phyloP scores from a whole-genome alignment of 1,284 basidiomycete species.

The Trichosporon sp. region DNA sequence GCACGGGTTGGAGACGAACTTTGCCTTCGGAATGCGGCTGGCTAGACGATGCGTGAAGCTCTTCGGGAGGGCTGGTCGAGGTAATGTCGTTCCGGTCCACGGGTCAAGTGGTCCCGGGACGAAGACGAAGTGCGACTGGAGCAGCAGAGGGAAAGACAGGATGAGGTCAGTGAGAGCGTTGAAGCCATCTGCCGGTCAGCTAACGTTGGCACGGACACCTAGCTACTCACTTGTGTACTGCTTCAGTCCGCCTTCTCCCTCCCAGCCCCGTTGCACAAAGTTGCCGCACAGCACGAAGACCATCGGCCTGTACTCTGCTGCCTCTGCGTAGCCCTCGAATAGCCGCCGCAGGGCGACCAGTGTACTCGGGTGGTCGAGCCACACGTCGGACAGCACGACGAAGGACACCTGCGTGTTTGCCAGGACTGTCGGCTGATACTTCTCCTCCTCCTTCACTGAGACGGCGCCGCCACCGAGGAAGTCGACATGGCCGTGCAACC shows the following conservation, averaged over 20 bases:
- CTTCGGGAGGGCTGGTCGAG: conserved; percentile 70
- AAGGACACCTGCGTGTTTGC: conserved; percentile 65
- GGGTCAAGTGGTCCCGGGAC: conserved; percentile 92
- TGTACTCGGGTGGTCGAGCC: conserved; percentile 73
- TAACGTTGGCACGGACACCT: not conserved
- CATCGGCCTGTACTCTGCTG: conserved; percentile 72
- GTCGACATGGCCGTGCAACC: conserved; percentile 88
- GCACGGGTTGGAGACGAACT: conserved; percentile 87
- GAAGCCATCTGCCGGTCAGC: conserved; percentile 64
- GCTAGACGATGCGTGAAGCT: conserved; percentile 65
- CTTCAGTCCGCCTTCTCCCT: conserved; percentile 69
- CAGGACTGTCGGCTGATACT: conserved; percentile 40
- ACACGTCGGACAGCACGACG: conserved; percentile 84
- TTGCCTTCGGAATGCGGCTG: conserved; percentile 65
- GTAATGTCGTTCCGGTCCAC: conserved; percentile 67
- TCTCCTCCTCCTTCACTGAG: conserved; percentile 84
- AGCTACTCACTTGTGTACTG: conserved; percentile 67
- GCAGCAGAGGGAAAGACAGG: conserved; percentile 70
- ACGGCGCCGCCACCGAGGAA: conserved; percentile 89
- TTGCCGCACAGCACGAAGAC: conserved; percentile 91
- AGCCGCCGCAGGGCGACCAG: conserved; percentile 72
- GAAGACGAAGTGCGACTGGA: conserved; percentile 81
- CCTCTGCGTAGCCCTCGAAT: conserved; percentile 84
- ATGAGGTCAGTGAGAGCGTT: conserved; percentile 80
- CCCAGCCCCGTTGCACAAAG: conserved; percentile 79